phyloP scores from a whole-genome alignment of 345 rosid genomes.

The Hevea brasiliensis region DNA sequence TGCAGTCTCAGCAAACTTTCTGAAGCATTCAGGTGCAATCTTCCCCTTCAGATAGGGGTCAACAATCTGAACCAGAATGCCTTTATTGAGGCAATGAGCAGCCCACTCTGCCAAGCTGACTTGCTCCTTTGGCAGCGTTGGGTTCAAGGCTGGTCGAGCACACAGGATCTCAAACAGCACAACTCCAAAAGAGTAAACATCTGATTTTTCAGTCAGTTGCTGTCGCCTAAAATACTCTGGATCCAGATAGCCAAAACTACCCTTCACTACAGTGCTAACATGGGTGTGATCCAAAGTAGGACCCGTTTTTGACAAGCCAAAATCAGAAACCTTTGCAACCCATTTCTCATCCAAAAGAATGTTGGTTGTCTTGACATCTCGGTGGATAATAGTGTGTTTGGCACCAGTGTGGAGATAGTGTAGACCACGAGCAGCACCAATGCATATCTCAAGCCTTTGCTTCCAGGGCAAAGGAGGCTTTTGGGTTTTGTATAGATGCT shows the following conservation, averaged over 20 bases:
- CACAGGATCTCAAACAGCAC: conserved; percentile 90
- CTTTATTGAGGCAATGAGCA: conserved; percentile 85
- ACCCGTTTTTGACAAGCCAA: conserved; percentile 97
- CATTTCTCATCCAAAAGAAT: conserved; percentile 93
- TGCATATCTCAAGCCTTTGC: conserved; percentile 98
- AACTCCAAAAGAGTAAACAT: conserved; percentile 95
- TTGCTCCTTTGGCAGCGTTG: conserved; percentile 84
- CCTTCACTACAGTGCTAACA: conserved; percentile 97
- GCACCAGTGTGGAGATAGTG: conserved; percentile 99
- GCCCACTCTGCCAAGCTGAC: conserved; percentile 99
- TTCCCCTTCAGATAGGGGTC: conserved; percentile 89
- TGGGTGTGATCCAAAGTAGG: conserved; percentile 95
- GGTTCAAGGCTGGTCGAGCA: conserved; percentile 94
- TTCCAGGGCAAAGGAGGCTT: conserved; percentile 90
- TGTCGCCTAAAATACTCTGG: conserved; percentile 97
- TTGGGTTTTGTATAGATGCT: conserved; percentile 93
- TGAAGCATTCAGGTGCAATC: conserved; percentile 90
- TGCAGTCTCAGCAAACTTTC: conserved; percentile 92
- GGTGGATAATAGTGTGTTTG: conserved; percentile 90
- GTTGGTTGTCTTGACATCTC: conserved; percentile 98
- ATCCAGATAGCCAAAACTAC: conserved; percentile 95
- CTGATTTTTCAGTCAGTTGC: conserved; percentile 91
- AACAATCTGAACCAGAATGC: conserved; percentile 80
- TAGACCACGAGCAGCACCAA: conserved; percentile 91
- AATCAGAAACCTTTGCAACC: conserved; percentile 99